phyloP scores from a whole-genome alignment of 2,329 filamentous ascomycete species.

The Pseudopithomyces maydicus region DNA sequence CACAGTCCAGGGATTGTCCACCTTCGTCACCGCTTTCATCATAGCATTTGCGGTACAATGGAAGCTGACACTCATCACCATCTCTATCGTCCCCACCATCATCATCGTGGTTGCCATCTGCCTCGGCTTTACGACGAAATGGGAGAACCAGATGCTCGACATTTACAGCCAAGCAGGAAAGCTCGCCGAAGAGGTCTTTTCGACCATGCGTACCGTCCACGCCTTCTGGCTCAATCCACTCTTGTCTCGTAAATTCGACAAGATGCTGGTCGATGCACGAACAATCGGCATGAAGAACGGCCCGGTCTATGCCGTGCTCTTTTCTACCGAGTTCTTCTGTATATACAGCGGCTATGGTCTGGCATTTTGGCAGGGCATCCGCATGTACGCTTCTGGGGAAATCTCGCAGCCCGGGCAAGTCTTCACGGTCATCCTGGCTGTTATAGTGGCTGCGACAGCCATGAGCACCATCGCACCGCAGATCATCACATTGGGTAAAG shows the following conservation, averaged over 20 bases:
- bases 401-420: slow-evolving; percentile 53
- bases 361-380: slow-evolving; percentile 53
- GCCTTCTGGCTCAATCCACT: slow-evolving; percentile 53
- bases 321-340: slow-evolving; percentile 50
- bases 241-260: slow-evolving; percentile 51
- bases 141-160: slow-evolving; percentile 43
- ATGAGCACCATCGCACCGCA: slow-evolving; percentile 86
- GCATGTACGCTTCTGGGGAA: slow-evolving; percentile 62
- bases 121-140: slow-evolving; percentile 41
- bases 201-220: slow-evolving; percentile 55
- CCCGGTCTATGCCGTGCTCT: slow-evolving; percentile 49
- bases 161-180: slow-evolving; percentile 53
- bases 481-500: slow-evolving; percentile 70
- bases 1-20: slow-evolving; percentile 47
- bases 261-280: slow-evolving; percentile 49
- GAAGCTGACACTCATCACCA: slow-evolving; percentile 83
- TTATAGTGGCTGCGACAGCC: slow-evolving; percentile 60
- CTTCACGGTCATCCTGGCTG: slow-evolving; percentile 40
- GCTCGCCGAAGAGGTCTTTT: slow-evolving; percentile 58
- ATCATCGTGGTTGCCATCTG: slow-evolving; percentile 33
- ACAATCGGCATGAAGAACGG: slow-evolving; percentile 53
- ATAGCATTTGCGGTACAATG: slow-evolving; percentile 91
- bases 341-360: slow-evolving; percentile 53
- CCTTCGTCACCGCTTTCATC: slow-evolving; percentile 81
- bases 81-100: slow-evolving; percentile 55